Evolutionary conservation across 306 rosid genomes (phyloP).

Genomic region (Corylus heterophylla): DNA sequence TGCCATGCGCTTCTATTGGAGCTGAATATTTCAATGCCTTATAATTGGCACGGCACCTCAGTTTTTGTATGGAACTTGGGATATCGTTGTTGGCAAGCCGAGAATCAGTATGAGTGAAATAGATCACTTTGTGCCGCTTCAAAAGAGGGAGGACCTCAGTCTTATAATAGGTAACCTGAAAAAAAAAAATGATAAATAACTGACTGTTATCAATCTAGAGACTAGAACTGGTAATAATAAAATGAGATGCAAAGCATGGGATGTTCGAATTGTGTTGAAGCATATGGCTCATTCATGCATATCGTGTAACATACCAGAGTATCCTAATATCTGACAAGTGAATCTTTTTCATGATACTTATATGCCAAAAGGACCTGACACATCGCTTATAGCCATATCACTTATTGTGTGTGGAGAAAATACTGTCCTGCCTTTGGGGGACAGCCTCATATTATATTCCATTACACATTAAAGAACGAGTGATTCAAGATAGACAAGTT

Average conservation of each 20-base stretch:
- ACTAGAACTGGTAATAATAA: slow-evolving; percentile 15
- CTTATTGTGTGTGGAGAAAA: not conserved
- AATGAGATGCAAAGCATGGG: slow-evolving; percentile 12
- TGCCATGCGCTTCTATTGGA: slow-evolving; percentile 76
- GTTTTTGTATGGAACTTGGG: slow-evolving; percentile 65
- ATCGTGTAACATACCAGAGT: slow-evolving; percentile 8
- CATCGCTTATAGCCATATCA: slow-evolving; percentile 24
- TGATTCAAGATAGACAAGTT: slow-evolving; percentile 17
- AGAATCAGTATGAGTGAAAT: slow-evolving; percentile 92
- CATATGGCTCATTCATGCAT: slow-evolving; percentile 13
- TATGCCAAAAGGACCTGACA: slow-evolving; percentile 15
- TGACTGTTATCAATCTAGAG: not conserved
- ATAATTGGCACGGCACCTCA: slow-evolving; percentile 90
- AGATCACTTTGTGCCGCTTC: slow-evolving; percentile 81
- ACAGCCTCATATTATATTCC: not conserved
- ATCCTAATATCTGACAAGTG: not conserved
- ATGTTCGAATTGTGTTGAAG: slow-evolving; percentile 9
- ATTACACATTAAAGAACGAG: slow-evolving; percentile 1
- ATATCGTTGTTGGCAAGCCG: slow-evolving; percentile 81
- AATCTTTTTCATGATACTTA: not conserved
- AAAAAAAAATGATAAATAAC: slow-evolving; percentile 26
- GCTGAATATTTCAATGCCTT: slow-evolving; percentile 85
- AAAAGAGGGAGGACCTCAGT: slow-evolving; percentile 78
- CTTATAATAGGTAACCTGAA: slow-evolving; percentile 77
- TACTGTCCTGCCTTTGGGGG: not conserved